phyloP scores from a whole-genome alignment of 129 eudicot genomes.

The Flaveria robusta region DNA sequence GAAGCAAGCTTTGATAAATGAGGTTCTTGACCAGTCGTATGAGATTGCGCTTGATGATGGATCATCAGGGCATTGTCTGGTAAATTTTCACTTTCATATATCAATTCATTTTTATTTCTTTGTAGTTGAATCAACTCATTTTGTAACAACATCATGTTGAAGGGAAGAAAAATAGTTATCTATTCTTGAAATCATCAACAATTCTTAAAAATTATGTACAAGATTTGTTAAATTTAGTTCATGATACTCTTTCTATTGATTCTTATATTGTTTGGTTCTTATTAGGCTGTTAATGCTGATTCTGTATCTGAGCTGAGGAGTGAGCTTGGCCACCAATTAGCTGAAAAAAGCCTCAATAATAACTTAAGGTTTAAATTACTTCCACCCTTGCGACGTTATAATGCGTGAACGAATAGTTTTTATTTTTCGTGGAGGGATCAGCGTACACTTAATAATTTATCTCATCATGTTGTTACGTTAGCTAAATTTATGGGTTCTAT shows the following conservation, averaged over 20 bases:
- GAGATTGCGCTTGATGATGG: conserved; percentile 72
- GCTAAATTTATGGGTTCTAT: not conserved
- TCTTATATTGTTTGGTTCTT: not conserved
- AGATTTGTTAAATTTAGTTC: not conserved
- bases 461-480: not conserved
- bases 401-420: not conserved
- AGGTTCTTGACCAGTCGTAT: conserved; percentile 72
- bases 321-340: conserved; percentile 92
- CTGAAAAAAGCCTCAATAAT: conserved; percentile 71
- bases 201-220: no score
- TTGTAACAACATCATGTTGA: not conserved
- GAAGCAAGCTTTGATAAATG: conserved; percentile 64
- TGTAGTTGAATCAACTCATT: not conserved
- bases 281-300: conserved; percentile 84
- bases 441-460: not conserved
- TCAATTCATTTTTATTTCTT: conserved; percentile 13
- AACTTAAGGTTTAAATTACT: conserved; percentile 56
- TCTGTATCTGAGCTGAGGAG: conserved; percentile 75
- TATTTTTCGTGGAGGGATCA: not conserved
- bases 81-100: conserved; percentile 30
- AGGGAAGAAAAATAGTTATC: not conserved
- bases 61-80: conserved; percentile 73
- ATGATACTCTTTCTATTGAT: not conserved
- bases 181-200: not conserved
- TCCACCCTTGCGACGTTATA: not conserved